Evolutionary conservation across 2,329 filamentous ascomycete species (phyloP).

Genomic region (Tolypocladium cylindrosporum): DNA sequence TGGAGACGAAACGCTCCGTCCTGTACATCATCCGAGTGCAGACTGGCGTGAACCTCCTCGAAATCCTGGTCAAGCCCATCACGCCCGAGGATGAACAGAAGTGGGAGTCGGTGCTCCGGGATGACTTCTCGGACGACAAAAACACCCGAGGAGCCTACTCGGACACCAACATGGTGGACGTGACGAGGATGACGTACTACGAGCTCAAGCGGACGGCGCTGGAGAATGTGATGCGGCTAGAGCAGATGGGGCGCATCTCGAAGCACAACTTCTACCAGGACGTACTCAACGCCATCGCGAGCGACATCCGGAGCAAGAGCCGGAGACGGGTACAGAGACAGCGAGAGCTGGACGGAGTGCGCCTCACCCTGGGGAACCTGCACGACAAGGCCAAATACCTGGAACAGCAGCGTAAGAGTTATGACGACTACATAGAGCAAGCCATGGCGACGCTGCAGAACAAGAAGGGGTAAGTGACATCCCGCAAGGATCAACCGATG

Average conservation of each 20-base stretch:
- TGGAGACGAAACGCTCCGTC: slow-evolving; percentile 96
- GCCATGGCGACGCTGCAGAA: slow-evolving; percentile 95
- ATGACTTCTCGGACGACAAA: slow-evolving; percentile 62
- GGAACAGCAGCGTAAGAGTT: slow-evolving; percentile 90
- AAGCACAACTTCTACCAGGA: slow-evolving; percentile 91
- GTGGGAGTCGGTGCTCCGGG: slow-evolving; percentile 71
- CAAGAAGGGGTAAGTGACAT: slow-evolving; percentile 67
- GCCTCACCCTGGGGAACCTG: slow-evolving; percentile 63
- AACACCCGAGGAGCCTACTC: slow-evolving; percentile 78
- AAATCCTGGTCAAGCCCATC: slow-evolving; percentile 89
- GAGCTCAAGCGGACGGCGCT: slow-evolving; percentile 88
- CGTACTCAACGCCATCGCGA: slow-evolving; percentile 90
- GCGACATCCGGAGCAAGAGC: slow-evolving; percentile 96
- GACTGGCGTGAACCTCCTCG: slow-evolving; percentile 81
- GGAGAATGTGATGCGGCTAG: slow-evolving; percentile 85
- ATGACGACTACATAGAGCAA: slow-evolving; percentile 98
- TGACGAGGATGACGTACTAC: slow-evolving; percentile 80
- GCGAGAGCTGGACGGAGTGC: slow-evolving; percentile 77
- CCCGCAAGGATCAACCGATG: background rate
- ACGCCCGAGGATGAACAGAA: slow-evolving; percentile 77
- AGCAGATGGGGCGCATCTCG: slow-evolving; percentile 81
- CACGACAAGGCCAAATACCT: slow-evolving; percentile 85
- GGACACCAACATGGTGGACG: slow-evolving; percentile 79
- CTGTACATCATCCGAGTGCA: slow-evolving; percentile 97
- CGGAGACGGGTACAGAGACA: slow-evolving; percentile 83